Evolutionary conservation across 495 filamentous ascomycete genomes (phyloP).

Genomic region (Xylaria scruposa): DNA sequence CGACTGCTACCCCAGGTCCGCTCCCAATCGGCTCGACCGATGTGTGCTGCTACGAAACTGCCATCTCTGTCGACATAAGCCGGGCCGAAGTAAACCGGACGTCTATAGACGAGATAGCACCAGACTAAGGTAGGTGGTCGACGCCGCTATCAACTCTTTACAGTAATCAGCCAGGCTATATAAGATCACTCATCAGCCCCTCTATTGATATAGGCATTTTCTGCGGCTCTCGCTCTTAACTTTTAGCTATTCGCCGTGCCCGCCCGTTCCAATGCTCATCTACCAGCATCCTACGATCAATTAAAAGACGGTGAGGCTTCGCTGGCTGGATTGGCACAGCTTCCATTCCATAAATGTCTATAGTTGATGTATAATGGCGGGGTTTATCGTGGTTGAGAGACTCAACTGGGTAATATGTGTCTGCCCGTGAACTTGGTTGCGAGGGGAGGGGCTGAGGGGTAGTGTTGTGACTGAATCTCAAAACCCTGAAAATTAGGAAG

Average conservation of each 20-base stretch:
- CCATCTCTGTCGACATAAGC: constrained; percentile 19
- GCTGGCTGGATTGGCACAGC: background rate
- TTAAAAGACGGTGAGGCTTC: constrained; percentile 4
- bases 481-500: background rate
- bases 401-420: background rate
- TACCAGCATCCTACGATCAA: background rate
- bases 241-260: background rate
- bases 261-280: background rate
- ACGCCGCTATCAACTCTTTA: background rate
- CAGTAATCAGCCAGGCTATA: constrained; percentile 28
- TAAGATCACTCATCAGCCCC: constrained; percentile 22
- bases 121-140: background rate
- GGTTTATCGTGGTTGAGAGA: background rate
- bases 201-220: background rate
- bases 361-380: constrained; percentile 18
- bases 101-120: constrained; percentile 10
- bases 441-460: background rate
- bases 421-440: background rate
- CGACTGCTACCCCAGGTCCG: background rate
- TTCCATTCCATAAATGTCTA: constrained; percentile 4
- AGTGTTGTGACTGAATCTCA: background rate
- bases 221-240: constrained; percentile 1
- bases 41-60: background rate
- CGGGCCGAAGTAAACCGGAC: constrained; percentile 20
- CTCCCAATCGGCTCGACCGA: background rate